phyloP scores from a whole-genome alignment of 2,329 filamentous ascomycete species.

The Hymenoscyphus occultus region DNA sequence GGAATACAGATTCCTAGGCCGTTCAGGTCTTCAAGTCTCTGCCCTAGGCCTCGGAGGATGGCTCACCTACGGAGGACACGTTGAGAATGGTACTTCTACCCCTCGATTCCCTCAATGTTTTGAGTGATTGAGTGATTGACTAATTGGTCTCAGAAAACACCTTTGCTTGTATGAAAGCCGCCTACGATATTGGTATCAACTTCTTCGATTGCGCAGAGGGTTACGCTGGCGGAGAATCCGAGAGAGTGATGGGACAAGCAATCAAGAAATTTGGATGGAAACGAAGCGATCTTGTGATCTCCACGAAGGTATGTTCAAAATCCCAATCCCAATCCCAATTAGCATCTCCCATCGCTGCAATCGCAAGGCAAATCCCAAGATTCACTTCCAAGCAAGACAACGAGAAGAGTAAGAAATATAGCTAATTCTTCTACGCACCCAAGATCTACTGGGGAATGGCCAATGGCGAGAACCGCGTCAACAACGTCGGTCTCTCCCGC shows the following conservation, averaged over 20 bases:
- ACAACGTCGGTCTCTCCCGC: conserved; percentile 56
- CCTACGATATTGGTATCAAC: conserved; percentile 56
- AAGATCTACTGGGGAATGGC: conserved; percentile 62
- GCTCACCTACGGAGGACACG: conserved; percentile 73
- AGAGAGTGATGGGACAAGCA: conserved; percentile 53
- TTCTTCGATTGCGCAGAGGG: conserved; percentile 57
- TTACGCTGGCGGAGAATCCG: conserved; percentile 51
- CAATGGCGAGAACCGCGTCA: conserved; percentile 41
- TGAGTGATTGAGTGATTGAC: background rate
- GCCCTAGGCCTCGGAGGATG: conserved; percentile 68
- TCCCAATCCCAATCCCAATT: background rate
- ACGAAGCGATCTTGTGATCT: conserved; percentile 54
- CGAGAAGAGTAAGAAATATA: background rate
- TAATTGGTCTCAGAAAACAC: conserved; percentile 47
- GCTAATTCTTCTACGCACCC: background rate
- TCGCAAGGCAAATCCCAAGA: no score
- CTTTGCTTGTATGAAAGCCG: conserved; percentile 59
- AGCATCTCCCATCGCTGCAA: no score
- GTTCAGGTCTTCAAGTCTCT: conserved; percentile 70
- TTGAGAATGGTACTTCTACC: conserved; percentile 55
- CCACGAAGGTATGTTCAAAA: conserved; percentile 45
- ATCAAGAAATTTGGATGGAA: conserved; percentile 58
- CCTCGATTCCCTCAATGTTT: background rate
- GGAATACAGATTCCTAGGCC: conserved; percentile 70
- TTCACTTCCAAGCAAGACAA: background rate